Percentiles rank a stretch among this genome's conserved stretches.
These are phyloP conservation scores for Coelastrella sp. DNA, from an alignment of 139 green algal genomes.

Conservation along the genomic window DNA sequence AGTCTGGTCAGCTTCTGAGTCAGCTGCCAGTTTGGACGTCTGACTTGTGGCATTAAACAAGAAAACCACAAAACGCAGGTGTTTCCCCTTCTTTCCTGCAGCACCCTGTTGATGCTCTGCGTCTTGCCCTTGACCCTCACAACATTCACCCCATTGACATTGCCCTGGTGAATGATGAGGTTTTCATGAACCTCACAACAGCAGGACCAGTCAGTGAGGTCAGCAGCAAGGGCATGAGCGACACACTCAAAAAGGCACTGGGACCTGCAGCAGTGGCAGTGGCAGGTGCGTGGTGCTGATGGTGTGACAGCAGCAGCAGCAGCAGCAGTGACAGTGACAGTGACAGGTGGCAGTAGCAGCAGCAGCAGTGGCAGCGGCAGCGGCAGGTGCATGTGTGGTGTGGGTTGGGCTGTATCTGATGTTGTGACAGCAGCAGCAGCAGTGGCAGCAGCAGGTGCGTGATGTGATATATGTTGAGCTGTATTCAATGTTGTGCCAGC, in stretches of 20 bases:
- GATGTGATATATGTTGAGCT: too few relatives aligned
- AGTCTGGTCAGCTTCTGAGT: too few relatives aligned
- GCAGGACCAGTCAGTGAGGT: conserved; percentile 42
- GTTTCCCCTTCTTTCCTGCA: not conserved
- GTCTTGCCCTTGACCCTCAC: conserved; percentile 45
- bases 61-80: too few relatives aligned
- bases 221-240: conserved; percentile 46
- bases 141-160: conserved; percentile 51
- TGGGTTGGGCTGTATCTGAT: not conserved
- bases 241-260: conserved; percentile 45
- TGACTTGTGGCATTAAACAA: too few relatives aligned
- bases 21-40: too few relatives aligned
- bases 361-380: not conserved
- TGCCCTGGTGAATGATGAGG: conserved; percentile 44
- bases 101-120: conserved; percentile 54
- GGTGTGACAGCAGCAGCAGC: not conserved
- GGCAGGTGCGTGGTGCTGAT: conserved; percentile 4
- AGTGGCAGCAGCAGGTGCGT: not conserved
- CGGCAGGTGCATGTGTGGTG: not conserved
- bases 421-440: not conserved
- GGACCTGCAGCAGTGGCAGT: conserved; percentile 38
- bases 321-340: not conserved
- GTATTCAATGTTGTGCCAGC: too few relatives aligned
- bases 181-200: conserved; percentile 42
- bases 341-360: not conserved